phyloP scores from a whole-genome alignment of 768 basidiomycete genomes.

The Amanita inopinata region DNA sequence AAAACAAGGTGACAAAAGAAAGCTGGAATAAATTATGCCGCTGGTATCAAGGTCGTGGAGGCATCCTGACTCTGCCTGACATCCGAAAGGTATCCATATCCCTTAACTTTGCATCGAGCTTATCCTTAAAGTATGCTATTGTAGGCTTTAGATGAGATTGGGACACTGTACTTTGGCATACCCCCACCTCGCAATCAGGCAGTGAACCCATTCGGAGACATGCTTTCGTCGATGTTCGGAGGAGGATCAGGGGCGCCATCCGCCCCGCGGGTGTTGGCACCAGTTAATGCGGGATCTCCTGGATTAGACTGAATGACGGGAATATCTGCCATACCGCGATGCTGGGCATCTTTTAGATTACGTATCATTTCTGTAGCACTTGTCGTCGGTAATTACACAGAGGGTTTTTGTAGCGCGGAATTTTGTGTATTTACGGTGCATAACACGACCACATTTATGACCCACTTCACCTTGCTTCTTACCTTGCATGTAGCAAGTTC shows the following conservation, averaged over 20 bases:
- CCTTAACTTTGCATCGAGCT: neutral
- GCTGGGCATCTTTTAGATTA: no score
- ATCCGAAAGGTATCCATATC: slow-evolving; percentile 47
- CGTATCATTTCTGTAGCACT: no score
- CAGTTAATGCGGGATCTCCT: slow-evolving; percentile 24
- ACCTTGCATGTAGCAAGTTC: no score
- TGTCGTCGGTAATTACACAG: no score
- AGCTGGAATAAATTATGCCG: slow-evolving; percentile 81
- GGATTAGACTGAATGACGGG: slow-evolving; percentile 34
- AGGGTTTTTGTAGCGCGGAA: no score
- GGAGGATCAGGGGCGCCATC: slow-evolving; percentile 39
- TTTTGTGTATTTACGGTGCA: no score
- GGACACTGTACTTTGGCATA: slow-evolving; percentile 76
- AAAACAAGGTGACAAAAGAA: slow-evolving; percentile 66
- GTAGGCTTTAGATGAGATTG: slow-evolving; percentile 62
- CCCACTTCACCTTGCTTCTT: neutral
- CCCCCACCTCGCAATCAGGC: slow-evolving; percentile 64
- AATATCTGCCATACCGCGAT: no score
- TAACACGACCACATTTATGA: no score
- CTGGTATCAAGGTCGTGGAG: slow-evolving; percentile 71
- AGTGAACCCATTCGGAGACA: slow-evolving; percentile 78
- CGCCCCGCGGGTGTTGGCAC: slow-evolving; percentile 35
- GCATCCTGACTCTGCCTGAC: slow-evolving; percentile 46
- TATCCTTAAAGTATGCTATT: neutral
- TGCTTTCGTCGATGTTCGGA: slow-evolving; percentile 85